phyloP scores from a whole-genome alignment of 2,329 filamentous ascomycete species.

The Cladophialophora immunda region DNA sequence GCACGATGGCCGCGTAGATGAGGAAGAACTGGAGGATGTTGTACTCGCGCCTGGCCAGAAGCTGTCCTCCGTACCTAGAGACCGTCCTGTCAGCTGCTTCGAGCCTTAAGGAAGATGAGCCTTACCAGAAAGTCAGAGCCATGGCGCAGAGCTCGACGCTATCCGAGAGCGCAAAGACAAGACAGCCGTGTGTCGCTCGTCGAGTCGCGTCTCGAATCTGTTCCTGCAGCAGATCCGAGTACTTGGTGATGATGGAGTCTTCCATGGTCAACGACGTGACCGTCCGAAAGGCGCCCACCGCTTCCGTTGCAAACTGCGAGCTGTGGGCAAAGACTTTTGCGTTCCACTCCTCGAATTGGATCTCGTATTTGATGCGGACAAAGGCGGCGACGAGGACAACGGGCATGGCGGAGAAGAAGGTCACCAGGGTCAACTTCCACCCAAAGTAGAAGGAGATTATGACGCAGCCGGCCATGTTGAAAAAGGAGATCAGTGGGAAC shows the following conservation, averaged over 20 bases:
- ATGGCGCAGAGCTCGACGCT: slow-evolving; percentile 70
- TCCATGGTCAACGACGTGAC: slow-evolving; percentile 76
- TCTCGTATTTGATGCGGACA: slow-evolving; percentile 39
- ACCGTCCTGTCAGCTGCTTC: slow-evolving; percentile 17
- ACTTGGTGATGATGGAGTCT: slow-evolving; percentile 69
- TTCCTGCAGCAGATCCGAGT: slow-evolving; percentile 64
- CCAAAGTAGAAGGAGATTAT: slow-evolving; percentile 75
- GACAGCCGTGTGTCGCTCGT: slow-evolving; percentile 68
- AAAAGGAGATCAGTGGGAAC: slow-evolving; percentile 75
- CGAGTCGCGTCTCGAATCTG: slow-evolving; percentile 69
- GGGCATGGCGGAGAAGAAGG: slow-evolving; percentile 66
- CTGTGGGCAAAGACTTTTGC: slow-evolving; percentile 60
- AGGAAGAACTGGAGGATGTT: slow-evolving; percentile 61
- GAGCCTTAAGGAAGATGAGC: too few species aligned
- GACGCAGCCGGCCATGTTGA: slow-evolving; percentile 71
- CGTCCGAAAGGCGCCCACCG: slow-evolving; percentile 77
- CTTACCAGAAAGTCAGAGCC: slow-evolving; percentile 67
- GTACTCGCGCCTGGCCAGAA: slow-evolving; percentile 63
- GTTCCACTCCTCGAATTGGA: slow-evolving; percentile 38
- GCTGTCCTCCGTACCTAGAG: slow-evolving; percentile 71
- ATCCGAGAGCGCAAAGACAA: slow-evolving; percentile 75
- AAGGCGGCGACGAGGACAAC: slow-evolving; percentile 60
- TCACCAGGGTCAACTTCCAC: slow-evolving; percentile 78
- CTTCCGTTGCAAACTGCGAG: slow-evolving; percentile 77
- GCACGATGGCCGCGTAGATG: slow-evolving; percentile 71